Conservation (phyloP, 805 yeast genomes). For the Candida suzukii region DNA sequence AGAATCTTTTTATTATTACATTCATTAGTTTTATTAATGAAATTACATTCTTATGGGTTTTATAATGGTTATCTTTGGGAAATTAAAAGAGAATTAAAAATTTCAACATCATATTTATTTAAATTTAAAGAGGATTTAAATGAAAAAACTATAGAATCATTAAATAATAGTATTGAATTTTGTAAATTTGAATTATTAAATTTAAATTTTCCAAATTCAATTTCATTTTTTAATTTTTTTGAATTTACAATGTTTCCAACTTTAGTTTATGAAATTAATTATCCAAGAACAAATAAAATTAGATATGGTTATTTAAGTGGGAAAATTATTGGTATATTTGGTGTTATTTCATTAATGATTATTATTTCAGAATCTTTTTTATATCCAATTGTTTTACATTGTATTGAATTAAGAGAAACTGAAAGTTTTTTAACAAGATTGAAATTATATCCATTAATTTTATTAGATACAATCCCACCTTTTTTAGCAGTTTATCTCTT, state of each 20-base stretch:
- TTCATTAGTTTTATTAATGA: conserved; percentile 84
- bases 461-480: conserved; percentile 73
- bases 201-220: conserved; percentile 67
- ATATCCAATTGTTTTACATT: conserved; percentile 65
- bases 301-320: conserved; percentile 62
- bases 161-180: conserved; percentile 50
- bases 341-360: conserved; percentile 79
- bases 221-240: conserved; percentile 60
- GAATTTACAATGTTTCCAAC: conserved; percentile 86
- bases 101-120: conserved; percentile 37
- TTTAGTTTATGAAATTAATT: conserved; percentile 72
- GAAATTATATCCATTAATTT: conserved; percentile 45
- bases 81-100: conserved; percentile 45
- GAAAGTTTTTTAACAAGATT: conserved; percentile 40
- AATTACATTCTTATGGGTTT: conserved; percentile 88
- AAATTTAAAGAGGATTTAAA: conserved; percentile 25
- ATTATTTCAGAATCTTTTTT: conserved; percentile 66
- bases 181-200: conserved; percentile 70
- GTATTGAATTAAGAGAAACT: conserved; percentile 40
- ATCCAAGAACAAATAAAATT: conserved; percentile 66
- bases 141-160: conserved; percentile 25
- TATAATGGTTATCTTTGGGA: conserved; percentile 87
- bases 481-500: conserved; percentile 70
- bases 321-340: conserved; percentile 77
- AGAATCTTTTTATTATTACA: conserved; percentile 80